These are phyloP conservation scores for Handroanthus guayacan DNA, from an alignment of 257 asterid genomes.

Conservation along the genomic window DNA sequence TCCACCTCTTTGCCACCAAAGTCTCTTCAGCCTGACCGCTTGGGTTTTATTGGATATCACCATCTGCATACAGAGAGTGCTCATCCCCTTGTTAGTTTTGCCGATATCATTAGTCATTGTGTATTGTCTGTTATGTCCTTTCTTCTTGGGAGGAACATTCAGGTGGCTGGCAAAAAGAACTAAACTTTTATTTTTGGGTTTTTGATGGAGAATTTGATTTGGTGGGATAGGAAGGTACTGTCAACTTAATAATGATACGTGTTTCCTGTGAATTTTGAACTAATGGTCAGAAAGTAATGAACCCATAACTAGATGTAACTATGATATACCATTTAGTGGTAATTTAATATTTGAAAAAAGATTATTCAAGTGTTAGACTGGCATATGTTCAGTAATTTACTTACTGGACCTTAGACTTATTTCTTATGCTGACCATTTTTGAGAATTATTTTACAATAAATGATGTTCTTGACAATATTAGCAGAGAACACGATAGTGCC, in stretches of 20 bases:
- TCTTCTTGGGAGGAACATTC: not conserved
- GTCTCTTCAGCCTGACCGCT: not conserved
- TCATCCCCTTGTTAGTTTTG: not conserved
- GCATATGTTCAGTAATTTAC: not conserved
- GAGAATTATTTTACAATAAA: conserved; percentile 4
- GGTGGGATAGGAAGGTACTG: not conserved
- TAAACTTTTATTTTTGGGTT: not conserved
- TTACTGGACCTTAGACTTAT: not conserved
- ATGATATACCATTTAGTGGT: not conserved
- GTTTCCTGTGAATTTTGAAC: not conserved
- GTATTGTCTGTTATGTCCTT: not conserved
- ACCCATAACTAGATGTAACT: not conserved
- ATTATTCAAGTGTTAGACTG: not conserved
- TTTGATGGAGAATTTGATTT: not conserved
- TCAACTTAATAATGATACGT: not conserved
- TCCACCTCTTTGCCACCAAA: not conserved
- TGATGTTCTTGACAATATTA: not conserved
- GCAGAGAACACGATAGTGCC: not conserved
- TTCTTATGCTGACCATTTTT: not conserved
- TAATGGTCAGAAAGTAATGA: not conserved
- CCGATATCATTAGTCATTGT: not conserved
- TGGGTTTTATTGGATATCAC: not conserved
- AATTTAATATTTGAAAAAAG: not conserved
- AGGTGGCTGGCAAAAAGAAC: not conserved
- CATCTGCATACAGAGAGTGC: not conserved